These are phyloP conservation scores for Hawksworthiomyces lignivorus DNA, from an alignment of 2,329 filamentous ascomycete species.

Conservation along the genomic window DNA sequence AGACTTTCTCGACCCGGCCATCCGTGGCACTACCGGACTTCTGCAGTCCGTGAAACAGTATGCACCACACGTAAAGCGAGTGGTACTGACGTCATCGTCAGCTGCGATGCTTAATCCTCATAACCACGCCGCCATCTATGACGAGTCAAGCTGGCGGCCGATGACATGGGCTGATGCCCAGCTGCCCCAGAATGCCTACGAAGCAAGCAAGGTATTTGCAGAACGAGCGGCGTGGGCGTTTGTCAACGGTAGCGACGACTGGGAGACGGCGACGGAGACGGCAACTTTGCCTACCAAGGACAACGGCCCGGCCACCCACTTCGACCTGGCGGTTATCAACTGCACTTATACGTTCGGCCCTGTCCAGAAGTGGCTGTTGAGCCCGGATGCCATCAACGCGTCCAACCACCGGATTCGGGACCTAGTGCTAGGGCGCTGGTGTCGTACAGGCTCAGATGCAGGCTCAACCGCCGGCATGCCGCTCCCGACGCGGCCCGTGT, in stretches of 20 bases:
- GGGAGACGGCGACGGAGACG: constrained; percentile 31
- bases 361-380: constrained; percentile 54
- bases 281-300: not conserved
- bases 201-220: constrained; percentile 51
- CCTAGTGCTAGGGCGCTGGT: constrained; percentile 54
- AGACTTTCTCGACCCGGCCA: constrained; percentile 47
- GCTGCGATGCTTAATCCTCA: constrained; percentile 33
- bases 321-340: constrained; percentile 54
- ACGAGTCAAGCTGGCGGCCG: constrained; percentile 32
- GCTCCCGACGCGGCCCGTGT: constrained; percentile 47
- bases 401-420: constrained; percentile 62
- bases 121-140: constrained; percentile 29
- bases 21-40: constrained; percentile 43
- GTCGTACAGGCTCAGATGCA: constrained; percentile 50
- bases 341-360: constrained; percentile 58
- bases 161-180: constrained; percentile 29
- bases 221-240: constrained; percentile 62
- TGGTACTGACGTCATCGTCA: constrained; percentile 48
- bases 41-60: constrained; percentile 38
- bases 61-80: constrained; percentile 49
- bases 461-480: constrained; percentile 48
- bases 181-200: constrained; percentile 22
- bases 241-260: constrained; percentile 28
- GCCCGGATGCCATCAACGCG: constrained; percentile 59
- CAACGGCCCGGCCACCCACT: constrained; percentile 21